These are phyloP conservation scores for Colletotrichum siamense DNA, from an alignment of 2,329 filamentous ascomycete species.

Conservation along the genomic window DNA sequence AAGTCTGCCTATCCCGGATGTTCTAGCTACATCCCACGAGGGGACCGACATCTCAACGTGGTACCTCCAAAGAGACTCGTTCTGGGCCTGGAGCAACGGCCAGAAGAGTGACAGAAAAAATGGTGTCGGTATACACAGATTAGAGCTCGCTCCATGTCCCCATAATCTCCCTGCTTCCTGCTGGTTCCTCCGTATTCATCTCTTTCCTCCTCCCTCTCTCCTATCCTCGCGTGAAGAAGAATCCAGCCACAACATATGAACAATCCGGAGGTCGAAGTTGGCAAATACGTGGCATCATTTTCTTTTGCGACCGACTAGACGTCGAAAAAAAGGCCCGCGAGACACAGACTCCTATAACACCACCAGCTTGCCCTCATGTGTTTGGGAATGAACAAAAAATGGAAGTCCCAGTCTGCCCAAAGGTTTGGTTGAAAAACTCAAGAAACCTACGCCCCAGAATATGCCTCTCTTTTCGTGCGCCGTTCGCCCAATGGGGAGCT, in stretches of 20 bases:
- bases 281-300: constrained; percentile 20
- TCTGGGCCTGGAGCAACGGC: neutral
- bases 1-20: constrained; percentile 17
- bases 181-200: neutral
- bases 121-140: constrained; percentile 19
- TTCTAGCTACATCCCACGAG: constrained; percentile 12
- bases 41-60: neutral
- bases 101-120: neutral
- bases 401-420: constrained; percentile 21
- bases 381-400: constrained; percentile 20
- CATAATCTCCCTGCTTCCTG: neutral
- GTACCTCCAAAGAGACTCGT: constrained; percentile 1
- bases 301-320: constrained; percentile 15
- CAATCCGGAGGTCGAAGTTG: constrained; percentile 7
- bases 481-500: constrained; percentile 22
- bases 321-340: constrained; percentile 14
- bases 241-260: constrained; percentile 14
- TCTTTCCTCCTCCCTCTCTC: neutral
- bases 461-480: constrained; percentile 25
- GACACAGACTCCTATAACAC: constrained; percentile 21
- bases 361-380: constrained; percentile 22
- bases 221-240: neutral
- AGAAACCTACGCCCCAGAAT: constrained; percentile 22
- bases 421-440: constrained; percentile 21
- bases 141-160: constrained; percentile 12